phyloP scores from a whole-genome alignment of 306 rosid species.

The Cyamopsis tetragonoloba region DNA sequence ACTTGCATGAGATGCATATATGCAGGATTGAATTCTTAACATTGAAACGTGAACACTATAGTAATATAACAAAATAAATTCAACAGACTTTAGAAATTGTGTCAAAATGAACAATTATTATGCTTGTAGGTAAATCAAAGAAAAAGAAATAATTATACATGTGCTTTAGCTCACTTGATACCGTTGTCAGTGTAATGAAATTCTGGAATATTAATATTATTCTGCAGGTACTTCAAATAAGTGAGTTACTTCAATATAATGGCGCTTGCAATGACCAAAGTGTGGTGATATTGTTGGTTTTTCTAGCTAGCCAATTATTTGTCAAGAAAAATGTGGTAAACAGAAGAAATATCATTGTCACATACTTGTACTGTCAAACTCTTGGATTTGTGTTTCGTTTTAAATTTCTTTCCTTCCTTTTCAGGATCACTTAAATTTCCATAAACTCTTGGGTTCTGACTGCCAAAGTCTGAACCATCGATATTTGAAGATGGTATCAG shows the following conservation, averaged over 20 bases:
- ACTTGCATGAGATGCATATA: background rate
- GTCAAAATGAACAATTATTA: background rate
- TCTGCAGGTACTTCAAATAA: conserved; percentile 76
- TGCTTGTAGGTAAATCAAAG: background rate
- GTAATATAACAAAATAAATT: too few relatives aligned
- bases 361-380: background rate
- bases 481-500: conserved; percentile 36
- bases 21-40: background rate
- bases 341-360: background rate
- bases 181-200: background rate
- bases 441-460: conserved; percentile 62
- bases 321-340: conserved; percentile 84
- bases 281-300: conserved; percentile 83
- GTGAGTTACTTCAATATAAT: conserved; percentile 78
- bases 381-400: background rate
- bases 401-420: conserved; percentile 13
- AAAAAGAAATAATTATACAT: background rate
- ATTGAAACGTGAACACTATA: background rate
- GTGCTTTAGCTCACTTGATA: background rate
- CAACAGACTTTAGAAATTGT: background rate
- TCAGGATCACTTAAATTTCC: conserved; percentile 80
- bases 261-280: conserved; percentile 73
- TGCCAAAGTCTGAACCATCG: conserved; percentile 50
- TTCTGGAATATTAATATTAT: background rate
- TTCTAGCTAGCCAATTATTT: conserved; percentile 82